Evolutionary conservation across 768 basidiomycete species (phyloP).

Genomic region (Artomyces pyxidatus): DNA sequence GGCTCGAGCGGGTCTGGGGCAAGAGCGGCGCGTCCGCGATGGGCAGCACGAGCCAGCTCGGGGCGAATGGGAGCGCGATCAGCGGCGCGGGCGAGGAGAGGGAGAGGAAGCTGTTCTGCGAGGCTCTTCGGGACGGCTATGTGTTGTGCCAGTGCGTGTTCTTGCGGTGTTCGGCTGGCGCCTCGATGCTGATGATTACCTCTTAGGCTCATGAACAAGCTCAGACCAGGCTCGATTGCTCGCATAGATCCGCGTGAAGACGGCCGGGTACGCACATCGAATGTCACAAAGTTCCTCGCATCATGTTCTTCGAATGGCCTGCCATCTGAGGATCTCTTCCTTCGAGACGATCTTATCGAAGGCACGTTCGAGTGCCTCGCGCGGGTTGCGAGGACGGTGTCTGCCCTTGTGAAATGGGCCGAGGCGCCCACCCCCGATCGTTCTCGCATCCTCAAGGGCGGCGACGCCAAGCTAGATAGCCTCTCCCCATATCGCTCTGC

Average conservation of each 20-base stretch:
- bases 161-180: slow-evolving; percentile 10
- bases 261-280: slow-evolving; percentile 56
- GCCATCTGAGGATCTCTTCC: slow-evolving; percentile 54
- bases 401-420: slow-evolving; percentile 55
- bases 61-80: slow-evolving; percentile 27
- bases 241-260: slow-evolving; percentile 62
- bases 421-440: slow-evolving; percentile 43
- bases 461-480: slow-evolving; percentile 1
- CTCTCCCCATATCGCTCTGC: slow-evolving; percentile 8
- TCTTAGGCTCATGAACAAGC: slow-evolving; percentile 72
- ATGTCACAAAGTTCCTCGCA: slow-evolving; percentile 72
- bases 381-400: slow-evolving; percentile 68
- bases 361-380: slow-evolving; percentile 51
- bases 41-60: slow-evolving; percentile 32
- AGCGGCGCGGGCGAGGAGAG: slow-evolving; percentile 61
- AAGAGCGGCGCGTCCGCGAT: slow-evolving; percentile 42
- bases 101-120: slow-evolving; percentile 64
- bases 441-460: slow-evolving; percentile 37
- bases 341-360: slow-evolving; percentile 59
- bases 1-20: slow-evolving; percentile 73
- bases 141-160: slow-evolving; percentile 81
- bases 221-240: slow-evolving; percentile 50
- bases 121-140: slow-evolving; percentile 76
- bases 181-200: slow-evolving; percentile 17
- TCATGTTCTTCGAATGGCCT: slow-evolving; percentile 65